These are phyloP conservation scores for Pyracantha coccinea DNA, from an alignment of 331 rosid genomes.

Conservation along the genomic window DNA sequence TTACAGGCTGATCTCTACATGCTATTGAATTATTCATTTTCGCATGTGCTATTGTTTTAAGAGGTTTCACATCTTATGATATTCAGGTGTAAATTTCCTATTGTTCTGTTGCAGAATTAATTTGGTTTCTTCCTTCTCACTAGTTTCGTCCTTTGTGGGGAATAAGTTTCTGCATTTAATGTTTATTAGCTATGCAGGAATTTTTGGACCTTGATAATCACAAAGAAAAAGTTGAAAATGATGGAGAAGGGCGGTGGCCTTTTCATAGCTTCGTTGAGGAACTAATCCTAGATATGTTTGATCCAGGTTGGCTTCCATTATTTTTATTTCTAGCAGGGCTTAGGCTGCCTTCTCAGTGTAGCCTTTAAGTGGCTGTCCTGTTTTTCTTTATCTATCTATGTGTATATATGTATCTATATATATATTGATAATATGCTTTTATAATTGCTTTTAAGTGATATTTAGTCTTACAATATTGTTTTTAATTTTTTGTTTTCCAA, in stretches of 20 bases:
- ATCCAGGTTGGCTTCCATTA: conserved; percentile 55
- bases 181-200: conserved; percentile 33
- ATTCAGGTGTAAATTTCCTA: neutral
- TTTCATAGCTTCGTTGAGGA: conserved; percentile 78
- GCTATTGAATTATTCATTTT: neutral
- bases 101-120: neutral
- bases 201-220: conserved; percentile 36
- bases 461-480: neutral
- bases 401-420: neutral
- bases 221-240: conserved; percentile 61
- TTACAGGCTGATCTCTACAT: neutral
- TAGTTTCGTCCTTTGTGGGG: neutral
- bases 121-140: neutral
- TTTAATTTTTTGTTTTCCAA: conserved; percentile 19
- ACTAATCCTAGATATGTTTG: conserved; percentile 86
- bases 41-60: neutral
- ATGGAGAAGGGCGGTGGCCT: conserved; percentile 86
- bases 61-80: neutral
- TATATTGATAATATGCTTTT: neutral
- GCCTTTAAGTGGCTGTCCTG: neutral
- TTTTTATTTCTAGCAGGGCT: neutral
- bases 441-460: conserved; percentile 11
- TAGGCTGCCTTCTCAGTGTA: neutral
- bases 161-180: conserved; percentile 3
- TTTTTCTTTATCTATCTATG: neutral